Evolutionary conservation across 2,329 filamentous ascomycete genomes (phyloP).

Genomic region (Diaporthe citri): DNA sequence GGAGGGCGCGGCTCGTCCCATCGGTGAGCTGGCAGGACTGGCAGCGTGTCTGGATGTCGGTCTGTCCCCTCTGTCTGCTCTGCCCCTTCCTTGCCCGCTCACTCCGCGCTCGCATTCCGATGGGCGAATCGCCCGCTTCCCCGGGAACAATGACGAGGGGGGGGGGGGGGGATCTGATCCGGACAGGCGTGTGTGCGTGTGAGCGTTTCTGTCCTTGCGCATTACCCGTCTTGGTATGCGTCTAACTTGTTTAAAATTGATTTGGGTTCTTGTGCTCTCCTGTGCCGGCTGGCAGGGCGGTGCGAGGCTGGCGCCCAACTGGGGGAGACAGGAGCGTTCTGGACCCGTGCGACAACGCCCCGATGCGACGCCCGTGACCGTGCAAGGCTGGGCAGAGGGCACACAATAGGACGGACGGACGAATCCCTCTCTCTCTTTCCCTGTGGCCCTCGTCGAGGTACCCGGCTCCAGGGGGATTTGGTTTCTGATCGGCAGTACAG

Average conservation of each 20-base stretch:
- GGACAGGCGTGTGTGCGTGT: not conserved
- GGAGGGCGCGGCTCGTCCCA: not conserved
- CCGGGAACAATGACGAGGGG: not conserved
- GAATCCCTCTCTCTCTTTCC: constrained; percentile 7
- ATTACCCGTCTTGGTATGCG: constrained; percentile 34
- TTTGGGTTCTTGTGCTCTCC: constrained; percentile 13
- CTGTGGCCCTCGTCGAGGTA: not conserved
- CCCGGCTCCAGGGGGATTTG: constrained; percentile 20
- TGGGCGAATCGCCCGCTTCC: constrained; percentile 22
- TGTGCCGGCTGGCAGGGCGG: constrained; percentile 16
- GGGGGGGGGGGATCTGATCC: not conserved
- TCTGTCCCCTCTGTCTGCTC: not conserved
- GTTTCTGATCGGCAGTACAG: constrained; percentile 32
- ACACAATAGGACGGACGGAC: constrained; percentile 22
- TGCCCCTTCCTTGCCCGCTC: not conserved
- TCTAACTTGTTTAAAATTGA: constrained; percentile 29
- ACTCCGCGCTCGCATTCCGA: constrained; percentile 4
- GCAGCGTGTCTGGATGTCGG: not conserved
- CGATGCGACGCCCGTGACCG: constrained; percentile 28
- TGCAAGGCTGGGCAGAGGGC: constrained; percentile 31
- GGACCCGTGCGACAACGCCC: constrained; percentile 26
- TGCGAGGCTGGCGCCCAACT: constrained; percentile 20
- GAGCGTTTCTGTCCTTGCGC: constrained; percentile 19
- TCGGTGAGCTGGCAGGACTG: not conserved
- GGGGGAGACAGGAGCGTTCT: constrained; percentile 1